Percentiles rank a stretch among this genome's conserved stretches.
These are phyloP conservation scores for Endocarpon pusillum DNA, from an alignment of 495 filamentous ascomycete genomes.

Conservation along the genomic window DNA sequence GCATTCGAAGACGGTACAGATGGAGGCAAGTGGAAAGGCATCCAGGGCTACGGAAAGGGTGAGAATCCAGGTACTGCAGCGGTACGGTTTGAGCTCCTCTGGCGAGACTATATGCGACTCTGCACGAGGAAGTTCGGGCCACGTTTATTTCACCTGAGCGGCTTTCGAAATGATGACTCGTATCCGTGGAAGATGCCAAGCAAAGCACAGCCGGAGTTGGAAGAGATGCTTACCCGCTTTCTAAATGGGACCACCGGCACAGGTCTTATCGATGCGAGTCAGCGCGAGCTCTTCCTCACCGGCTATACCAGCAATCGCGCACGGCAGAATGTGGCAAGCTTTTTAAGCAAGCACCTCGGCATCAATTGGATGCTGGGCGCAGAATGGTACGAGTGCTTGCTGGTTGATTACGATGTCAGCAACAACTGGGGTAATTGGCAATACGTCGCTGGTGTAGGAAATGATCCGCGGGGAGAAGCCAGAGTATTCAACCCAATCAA, in stretches of 20 bases:
- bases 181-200: constrained; percentile 13
- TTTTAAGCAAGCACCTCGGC: constrained; percentile 50
- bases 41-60: constrained; percentile 40
- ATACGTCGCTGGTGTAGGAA: constrained; percentile 56
- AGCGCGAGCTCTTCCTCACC: constrained; percentile 49
- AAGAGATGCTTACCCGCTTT: constrained; percentile 29
- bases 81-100: constrained; percentile 53
- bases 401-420: constrained; percentile 53
- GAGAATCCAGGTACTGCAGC: constrained; percentile 50
- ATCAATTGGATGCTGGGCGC: constrained; percentile 63
- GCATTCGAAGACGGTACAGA: constrained; percentile 38
- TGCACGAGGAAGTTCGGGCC: constrained; percentile 45
- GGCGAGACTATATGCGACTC: constrained; percentile 62
- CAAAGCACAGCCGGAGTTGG: constrained; percentile 7
- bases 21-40: constrained; percentile 9
- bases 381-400: constrained; percentile 58
- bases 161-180: constrained; percentile 31
- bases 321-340: constrained; percentile 54
- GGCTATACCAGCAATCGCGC: constrained; percentile 57
- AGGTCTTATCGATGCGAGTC: constrained; percentile 52
- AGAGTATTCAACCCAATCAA: constrained; percentile 50
- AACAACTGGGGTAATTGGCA: constrained; percentile 70
- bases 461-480: constrained; percentile 46
- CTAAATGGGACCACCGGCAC: constrained; percentile 46
- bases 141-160: constrained; percentile 40